Conservation (phyloP, 2,329 filamentous ascomycete species). For the Chaetomiaceae sp. region DNA sequence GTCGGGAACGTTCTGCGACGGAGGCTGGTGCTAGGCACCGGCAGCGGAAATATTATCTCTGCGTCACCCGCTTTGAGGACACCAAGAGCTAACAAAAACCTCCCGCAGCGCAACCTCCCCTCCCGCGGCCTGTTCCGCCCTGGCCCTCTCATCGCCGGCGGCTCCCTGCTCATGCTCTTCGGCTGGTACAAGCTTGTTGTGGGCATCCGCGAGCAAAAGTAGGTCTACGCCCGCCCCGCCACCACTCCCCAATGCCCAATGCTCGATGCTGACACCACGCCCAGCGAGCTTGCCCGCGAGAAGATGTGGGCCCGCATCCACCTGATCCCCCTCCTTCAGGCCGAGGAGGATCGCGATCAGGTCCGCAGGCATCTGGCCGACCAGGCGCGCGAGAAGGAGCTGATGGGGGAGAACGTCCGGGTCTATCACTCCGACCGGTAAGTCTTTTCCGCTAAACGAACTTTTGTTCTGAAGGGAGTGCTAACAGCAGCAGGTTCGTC, state of each 20-base stretch:
- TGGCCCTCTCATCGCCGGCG: conserved; percentile 68
- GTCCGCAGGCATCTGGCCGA: conserved; percentile 83
- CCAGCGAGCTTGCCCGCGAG: conserved; percentile 86
- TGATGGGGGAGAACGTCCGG: conserved; percentile 77
- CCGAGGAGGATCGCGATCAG: conserved; percentile 93
- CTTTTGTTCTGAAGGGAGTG: neutral
- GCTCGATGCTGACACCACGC: neutral
- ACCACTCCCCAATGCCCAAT: neutral
- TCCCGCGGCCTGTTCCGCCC: conserved; percentile 79
- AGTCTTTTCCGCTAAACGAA: conserved; percentile 34
- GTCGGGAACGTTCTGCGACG: too few species aligned
- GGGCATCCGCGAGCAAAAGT: conserved; percentile 90
- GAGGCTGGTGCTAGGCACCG: too few species aligned
- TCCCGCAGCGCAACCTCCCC: conserved; percentile 76
- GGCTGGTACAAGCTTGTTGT: conserved; percentile 83
- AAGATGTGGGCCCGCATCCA: conserved; percentile 98
- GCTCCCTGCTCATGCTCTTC: conserved; percentile 75
- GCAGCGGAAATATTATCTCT: too few species aligned
- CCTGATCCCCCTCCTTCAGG: conserved; percentile 87
- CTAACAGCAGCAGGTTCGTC: conserved; percentile 56
- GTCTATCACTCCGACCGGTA: conserved; percentile 88
- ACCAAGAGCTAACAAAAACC: conserved; percentile 18
- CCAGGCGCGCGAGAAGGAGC: conserved; percentile 82
- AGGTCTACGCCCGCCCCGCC: conserved; percentile 34
- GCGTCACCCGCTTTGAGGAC: too few species aligned